Evolutionary conservation across 1,139 yeast genomes (phyloP).

Genomic region (Sugiyamaella paludigena): DNA sequence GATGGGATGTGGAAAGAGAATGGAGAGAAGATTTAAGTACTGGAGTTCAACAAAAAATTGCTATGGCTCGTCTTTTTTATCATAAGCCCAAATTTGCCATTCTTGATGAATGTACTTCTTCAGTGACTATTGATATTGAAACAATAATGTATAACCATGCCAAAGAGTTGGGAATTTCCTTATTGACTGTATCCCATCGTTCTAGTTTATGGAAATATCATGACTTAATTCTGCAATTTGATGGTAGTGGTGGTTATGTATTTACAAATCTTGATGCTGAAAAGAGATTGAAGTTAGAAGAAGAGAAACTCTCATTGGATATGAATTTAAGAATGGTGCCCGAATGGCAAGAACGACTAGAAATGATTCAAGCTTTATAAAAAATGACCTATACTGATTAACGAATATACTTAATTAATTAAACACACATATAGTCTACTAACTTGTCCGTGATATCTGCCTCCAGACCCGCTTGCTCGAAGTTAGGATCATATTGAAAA

Average conservation of each 20-base stretch:
- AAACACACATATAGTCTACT: neutral
- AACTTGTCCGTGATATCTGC: too few species aligned
- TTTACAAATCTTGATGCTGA: constrained; percentile 70
- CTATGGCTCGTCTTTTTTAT: constrained; percentile 89
- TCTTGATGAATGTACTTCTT: constrained; percentile 92
- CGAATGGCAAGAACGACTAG: constrained; percentile 58
- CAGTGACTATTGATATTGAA: constrained; percentile 89
- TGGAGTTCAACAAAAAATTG: constrained; percentile 91
- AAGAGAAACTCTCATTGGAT: constrained; percentile 65
- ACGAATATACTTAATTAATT: neutral
- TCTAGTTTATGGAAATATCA: constrained; percentile 94
- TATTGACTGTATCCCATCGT: constrained; percentile 88
- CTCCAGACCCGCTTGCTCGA: too few species aligned
- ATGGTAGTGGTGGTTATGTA: constrained; percentile 74
- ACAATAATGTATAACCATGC: constrained; percentile 87
- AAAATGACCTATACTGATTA: neutral
- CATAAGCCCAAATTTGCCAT: constrained; percentile 93
- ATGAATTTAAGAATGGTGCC: constrained; percentile 66
- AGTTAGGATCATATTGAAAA: neutral
- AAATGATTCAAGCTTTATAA: constrained; percentile 29
- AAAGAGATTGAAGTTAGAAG: constrained; percentile 64
- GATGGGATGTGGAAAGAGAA: constrained; percentile 68
- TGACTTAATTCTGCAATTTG: constrained; percentile 74
- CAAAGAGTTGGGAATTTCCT: constrained; percentile 72
- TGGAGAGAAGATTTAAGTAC: constrained; percentile 89